Evolutionary conservation across 2,329 filamentous ascomycete species (phyloP).

Genomic region (Lachnellula subtilissima): DNA sequence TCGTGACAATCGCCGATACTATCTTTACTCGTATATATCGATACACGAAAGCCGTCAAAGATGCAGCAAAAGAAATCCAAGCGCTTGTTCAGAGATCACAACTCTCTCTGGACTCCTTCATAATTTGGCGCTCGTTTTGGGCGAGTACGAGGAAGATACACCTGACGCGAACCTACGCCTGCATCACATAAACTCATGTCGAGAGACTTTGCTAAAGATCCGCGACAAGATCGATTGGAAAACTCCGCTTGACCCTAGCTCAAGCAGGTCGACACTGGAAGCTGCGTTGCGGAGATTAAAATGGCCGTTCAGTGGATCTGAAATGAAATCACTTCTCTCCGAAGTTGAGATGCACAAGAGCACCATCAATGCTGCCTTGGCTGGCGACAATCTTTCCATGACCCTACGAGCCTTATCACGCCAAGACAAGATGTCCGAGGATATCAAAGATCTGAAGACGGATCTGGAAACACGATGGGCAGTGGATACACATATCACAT

Average conservation of each 20-base stretch:
- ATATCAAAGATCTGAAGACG: not conserved
- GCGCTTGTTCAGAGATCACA: not conserved
- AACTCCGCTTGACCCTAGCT: not conserved
- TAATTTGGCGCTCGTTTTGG: not conserved
- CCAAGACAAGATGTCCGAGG: not conserved
- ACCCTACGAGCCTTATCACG: not conserved
- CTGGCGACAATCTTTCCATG: not conserved
- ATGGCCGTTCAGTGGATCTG: constrained; percentile 4
- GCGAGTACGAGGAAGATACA: constrained; percentile 1
- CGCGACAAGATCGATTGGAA: not conserved
- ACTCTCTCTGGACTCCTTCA: constrained; percentile 7
- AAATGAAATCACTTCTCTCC: constrained; percentile 2
- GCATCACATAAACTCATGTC: not conserved
- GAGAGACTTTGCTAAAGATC: not conserved
- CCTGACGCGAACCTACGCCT: not conserved
- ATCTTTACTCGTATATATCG: constrained; percentile 4
- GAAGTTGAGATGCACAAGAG: constrained; percentile 5
- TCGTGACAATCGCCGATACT: constrained; percentile 7
- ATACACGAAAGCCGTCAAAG: constrained; percentile 4
- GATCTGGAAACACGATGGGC: not conserved
- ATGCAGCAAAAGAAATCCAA: constrained; percentile 4
- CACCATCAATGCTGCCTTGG: constrained; percentile 1
- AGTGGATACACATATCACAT: not conserved
- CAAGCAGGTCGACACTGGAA: not conserved
- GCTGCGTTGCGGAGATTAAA: not conserved